Percentiles rank a stretch among this genome's conserved stretches.
These are phyloP conservation scores for Agrostemma githago DNA, from an alignment of 148 eudicot species.

Conservation along the genomic window DNA sequence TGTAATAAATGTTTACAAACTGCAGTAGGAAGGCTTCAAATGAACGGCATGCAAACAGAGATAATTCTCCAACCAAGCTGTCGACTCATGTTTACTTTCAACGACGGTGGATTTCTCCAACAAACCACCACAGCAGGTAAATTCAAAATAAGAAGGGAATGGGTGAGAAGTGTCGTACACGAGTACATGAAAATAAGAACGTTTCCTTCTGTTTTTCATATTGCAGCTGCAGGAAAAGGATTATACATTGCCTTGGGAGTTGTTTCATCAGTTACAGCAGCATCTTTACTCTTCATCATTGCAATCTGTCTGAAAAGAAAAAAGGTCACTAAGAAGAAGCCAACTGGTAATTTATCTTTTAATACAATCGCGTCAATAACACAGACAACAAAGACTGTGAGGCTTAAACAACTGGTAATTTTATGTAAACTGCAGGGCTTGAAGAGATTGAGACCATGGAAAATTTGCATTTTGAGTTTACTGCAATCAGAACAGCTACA, in stretches of 20 bases:
- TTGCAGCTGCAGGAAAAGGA: conserved; percentile 4
- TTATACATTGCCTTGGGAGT: conserved; percentile 19
- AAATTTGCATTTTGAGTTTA: conserved; percentile 26
- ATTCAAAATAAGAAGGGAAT: neutral
- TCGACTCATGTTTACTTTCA: conserved; percentile 24
- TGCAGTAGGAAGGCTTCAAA: conserved; percentile 19
- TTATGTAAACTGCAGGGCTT: conserved; percentile 18
- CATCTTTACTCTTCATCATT: conserved; percentile 14
- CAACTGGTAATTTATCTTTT: conserved; percentile 9
- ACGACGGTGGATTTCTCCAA: conserved; percentile 10
- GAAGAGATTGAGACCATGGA: conserved; percentile 32
- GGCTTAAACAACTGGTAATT: neutral
- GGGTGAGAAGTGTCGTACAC: neutral
- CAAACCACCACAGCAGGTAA: neutral
- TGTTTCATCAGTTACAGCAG: conserved; percentile 21
- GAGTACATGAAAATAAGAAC: neutral
- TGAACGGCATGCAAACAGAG: conserved; percentile 13
- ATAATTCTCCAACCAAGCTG: conserved; percentile 28
- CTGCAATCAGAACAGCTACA: conserved; percentile 23
- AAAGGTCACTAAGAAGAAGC: conserved; percentile 8
- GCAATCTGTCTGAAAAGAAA: conserved; percentile 15
- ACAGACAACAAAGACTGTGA: neutral
- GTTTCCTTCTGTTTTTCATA: neutral
- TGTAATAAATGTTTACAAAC: conserved; percentile 25
- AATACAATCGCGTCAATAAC: neutral